These are phyloP conservation scores for Albifimbria verrucaria DNA, from an alignment of 2,329 filamentous ascomycete genomes.

Conservation along the genomic window DNA sequence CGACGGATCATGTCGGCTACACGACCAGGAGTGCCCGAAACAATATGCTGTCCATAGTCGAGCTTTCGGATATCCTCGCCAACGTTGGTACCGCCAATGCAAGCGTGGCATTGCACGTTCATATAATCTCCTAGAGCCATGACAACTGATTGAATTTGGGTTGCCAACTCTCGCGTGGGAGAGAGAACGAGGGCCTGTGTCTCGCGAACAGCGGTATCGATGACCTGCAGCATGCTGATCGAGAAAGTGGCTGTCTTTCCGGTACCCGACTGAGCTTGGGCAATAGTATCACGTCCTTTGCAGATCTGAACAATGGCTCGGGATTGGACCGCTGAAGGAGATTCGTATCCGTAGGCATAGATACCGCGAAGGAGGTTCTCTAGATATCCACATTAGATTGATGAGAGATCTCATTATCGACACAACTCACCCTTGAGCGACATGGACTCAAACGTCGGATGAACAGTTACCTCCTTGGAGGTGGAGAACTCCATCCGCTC, in stretches of 20 bases:
- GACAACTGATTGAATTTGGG: constrained; percentile 96
- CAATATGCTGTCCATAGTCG: constrained; percentile 95
- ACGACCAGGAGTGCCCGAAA: constrained; percentile 94
- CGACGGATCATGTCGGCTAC: constrained; percentile 67
- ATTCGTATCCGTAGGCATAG: constrained; percentile 98
- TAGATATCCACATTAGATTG: constrained; percentile 23
- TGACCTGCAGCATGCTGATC: constrained; percentile 93
- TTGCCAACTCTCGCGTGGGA: constrained; percentile 92
- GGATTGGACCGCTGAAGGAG: constrained; percentile 94
- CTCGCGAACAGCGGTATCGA: constrained; percentile 88
- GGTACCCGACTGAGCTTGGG: constrained; percentile 94
- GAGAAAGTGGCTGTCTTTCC: constrained; percentile 97
- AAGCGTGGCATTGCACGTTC: constrained; percentile 98
- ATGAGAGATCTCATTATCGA: background rate
- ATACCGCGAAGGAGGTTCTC: constrained; percentile 95
- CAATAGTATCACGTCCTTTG: constrained; percentile 98
- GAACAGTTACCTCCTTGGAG: constrained; percentile 94
- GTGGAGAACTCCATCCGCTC: constrained; percentile 98
- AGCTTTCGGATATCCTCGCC: constrained; percentile 97
- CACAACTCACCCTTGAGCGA: constrained; percentile 70
- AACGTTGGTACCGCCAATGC: constrained; percentile 96
- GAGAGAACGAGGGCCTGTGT: constrained; percentile 94
- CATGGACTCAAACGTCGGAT: constrained; percentile 93
- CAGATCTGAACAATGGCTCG: constrained; percentile 98
- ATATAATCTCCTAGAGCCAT: constrained; percentile 99